Evolutionary conservation across 345 rosid genomes (phyloP), one percentile per base, ranked within the genome.

Genomic region (Mallotus nudiflorus): DNA sequence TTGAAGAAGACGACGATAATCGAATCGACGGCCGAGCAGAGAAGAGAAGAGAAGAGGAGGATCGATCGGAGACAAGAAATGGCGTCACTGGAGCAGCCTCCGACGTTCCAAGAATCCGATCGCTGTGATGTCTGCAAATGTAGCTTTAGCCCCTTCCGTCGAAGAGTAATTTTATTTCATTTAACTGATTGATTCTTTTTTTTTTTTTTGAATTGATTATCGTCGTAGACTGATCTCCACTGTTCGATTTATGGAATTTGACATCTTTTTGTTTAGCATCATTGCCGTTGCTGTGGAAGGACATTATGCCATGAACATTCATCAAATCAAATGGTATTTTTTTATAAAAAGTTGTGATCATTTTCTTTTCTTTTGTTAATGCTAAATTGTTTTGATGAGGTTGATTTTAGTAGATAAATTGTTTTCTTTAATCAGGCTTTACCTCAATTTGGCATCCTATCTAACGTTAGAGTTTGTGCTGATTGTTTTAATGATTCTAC

Each of bases 71-170:
- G 66, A 28, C 18, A 27, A 68, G 64, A 73, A n/a, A 83, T 86
- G 90, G 9, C 82, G 90, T 4, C 82, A 44, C 12, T 48, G 79
- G 96, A 85, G 84, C n/a, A n/a, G n/a, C 89, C 96, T 16, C 93
- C 91, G 37, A 68, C 86, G 58, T 90, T 85, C 77, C 88, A 90
- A 66, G 91, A 88, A 79, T 79, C 96, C 24, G 68, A 83, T 52
- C 88, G 87, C 65, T 85, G 93, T 73, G 91, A 88, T 71, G 91
- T 88, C 73, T 90, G 93, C 67, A 86, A 86, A 73, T 88, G 96
- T 84, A 86, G 87, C 80, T 90, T 90, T 85, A 85, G 80, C 81
- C 72, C 93, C 71, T 88, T 90, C 88, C 74, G 89, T 62, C 83
- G 93, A 64, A 88, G 91, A 73, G 91, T 90, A 82, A 33, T 35